Conservation (phyloP, 1,284 basidiomycete species). For the Boletus hoseneyae region DNA sequence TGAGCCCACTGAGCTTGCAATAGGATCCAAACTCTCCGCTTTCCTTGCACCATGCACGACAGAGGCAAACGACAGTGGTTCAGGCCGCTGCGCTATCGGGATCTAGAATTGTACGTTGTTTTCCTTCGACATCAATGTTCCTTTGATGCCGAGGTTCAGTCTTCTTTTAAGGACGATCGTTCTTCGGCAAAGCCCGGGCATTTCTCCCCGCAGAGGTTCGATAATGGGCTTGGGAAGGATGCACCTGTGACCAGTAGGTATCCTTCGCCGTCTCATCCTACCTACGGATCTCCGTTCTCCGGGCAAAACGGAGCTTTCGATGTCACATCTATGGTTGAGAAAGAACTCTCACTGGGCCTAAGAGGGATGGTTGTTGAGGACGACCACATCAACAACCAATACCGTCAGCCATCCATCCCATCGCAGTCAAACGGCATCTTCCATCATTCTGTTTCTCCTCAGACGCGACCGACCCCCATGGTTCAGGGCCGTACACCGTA, state of each 20-base stretch:
- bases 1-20: slow-evolving; percentile 11
- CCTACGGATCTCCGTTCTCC: slow-evolving; percentile 35
- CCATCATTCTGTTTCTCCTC: slow-evolving; percentile 29
- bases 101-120: slow-evolving; percentile 40
- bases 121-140: slow-evolving; percentile 9
- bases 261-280: slow-evolving; percentile 43
- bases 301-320: slow-evolving; percentile 42
- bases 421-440: slow-evolving; percentile 24
- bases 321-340: slow-evolving; percentile 43
- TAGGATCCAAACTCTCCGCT: slow-evolving; percentile 38
- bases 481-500: slow-evolving; percentile 49
- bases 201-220: slow-evolving; percentile 54
- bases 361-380: slow-evolving; percentile 70
- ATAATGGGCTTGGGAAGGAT: slow-evolving; percentile 44
- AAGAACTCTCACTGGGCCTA: slow-evolving; percentile 54
- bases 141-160: slow-evolving; percentile 14
- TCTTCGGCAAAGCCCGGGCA: slow-evolving; percentile 44
- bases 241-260: slow-evolving; percentile 39
- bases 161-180: slow-evolving; percentile 46
- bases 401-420: slow-evolving; percentile 26
- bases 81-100: slow-evolving; percentile 40
- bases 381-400: slow-evolving; percentile 40
- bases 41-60: slow-evolving; percentile 45
- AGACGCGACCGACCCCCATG: slow-evolving; percentile 39
- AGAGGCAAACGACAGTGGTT: slow-evolving; percentile 45